Conservation (phyloP, 768 basidiomycete species). For the Amylocystis lapponica region DNA sequence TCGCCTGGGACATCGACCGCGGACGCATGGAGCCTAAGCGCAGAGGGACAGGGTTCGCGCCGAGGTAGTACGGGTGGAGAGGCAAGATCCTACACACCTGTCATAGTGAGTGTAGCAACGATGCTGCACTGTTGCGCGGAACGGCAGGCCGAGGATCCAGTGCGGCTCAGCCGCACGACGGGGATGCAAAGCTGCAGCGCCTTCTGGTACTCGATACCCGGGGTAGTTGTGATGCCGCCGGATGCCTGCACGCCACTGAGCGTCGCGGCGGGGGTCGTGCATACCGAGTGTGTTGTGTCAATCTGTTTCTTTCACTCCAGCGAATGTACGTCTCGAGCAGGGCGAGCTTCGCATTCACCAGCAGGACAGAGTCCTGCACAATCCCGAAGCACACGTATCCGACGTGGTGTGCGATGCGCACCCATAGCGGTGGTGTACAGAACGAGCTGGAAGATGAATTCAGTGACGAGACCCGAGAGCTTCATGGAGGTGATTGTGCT, state of each 20-base stretch:
- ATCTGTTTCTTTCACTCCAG: slow-evolving; percentile 90
- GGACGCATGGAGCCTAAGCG: slow-evolving; percentile 42
- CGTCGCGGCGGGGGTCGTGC: slow-evolving; percentile 78
- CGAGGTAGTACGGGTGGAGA: slow-evolving; percentile 78
- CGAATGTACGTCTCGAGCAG: slow-evolving; percentile 82
- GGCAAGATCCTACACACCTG: slow-evolving; percentile 68
- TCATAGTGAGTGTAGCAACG: background rate
- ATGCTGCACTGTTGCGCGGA: slow-evolving; percentile 65
- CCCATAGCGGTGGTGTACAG: slow-evolving; percentile 78
- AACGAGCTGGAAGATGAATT: slow-evolving; percentile 92
- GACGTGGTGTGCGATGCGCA: slow-evolving; percentile 92
- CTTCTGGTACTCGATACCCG: slow-evolving; percentile 90
- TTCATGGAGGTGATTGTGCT: slow-evolving; percentile 83
- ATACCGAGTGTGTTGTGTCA: slow-evolving; percentile 97
- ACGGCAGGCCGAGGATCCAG: slow-evolving; percentile 85
- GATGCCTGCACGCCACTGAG: slow-evolving; percentile 49
- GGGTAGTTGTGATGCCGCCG: slow-evolving; percentile 48
- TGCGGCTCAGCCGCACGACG: slow-evolving; percentile 92
- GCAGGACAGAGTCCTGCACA: slow-evolving; percentile 66
- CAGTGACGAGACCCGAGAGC: slow-evolving; percentile 74
- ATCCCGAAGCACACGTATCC: slow-evolving; percentile 97
- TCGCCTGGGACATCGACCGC: slow-evolving; percentile 73
- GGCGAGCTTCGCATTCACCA: slow-evolving; percentile 79
- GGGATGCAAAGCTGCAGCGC: slow-evolving; percentile 92
- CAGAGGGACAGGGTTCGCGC: slow-evolving; percentile 50